Evolutionary conservation across 352 stramenopile genomes (phyloP).

Genomic region (Phytophthora vignae): DNA sequence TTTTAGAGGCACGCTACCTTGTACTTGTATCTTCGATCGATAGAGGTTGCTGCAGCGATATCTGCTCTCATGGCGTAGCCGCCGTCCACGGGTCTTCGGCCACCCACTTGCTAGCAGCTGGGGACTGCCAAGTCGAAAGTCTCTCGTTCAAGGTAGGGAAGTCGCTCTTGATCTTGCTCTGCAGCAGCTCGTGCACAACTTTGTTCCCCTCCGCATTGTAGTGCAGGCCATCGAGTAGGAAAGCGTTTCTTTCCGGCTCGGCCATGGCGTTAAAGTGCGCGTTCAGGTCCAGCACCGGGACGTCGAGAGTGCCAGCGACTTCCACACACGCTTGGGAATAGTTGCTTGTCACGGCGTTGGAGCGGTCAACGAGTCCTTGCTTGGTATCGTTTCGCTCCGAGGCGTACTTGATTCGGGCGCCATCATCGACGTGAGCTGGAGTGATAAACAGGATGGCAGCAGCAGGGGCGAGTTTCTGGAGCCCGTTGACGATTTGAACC

Average conservation of each 20-base stretch:
- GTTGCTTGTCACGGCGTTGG: constrained; percentile 15
- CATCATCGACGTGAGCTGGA: constrained; percentile 45
- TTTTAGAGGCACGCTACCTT: no score
- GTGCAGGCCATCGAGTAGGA: constrained; percentile 58
- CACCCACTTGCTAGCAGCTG: constrained; percentile 49
- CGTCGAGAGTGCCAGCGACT: constrained; percentile 19
- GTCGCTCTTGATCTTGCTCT: constrained; percentile 10
- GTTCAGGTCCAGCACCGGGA: constrained; percentile 47
- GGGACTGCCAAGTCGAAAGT: constrained; percentile 27
- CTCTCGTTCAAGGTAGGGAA: constrained; percentile 16
- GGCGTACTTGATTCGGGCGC: constrained; percentile 10
- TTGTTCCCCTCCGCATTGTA: constrained; percentile 49
- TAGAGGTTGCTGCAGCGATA: background rate
- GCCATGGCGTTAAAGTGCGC: constrained; percentile 49
- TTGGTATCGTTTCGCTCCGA: constrained; percentile 18
- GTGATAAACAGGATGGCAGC: constrained; percentile 53
- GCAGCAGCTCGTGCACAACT: constrained; percentile 33
- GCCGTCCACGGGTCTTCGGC: constrained; percentile 18
- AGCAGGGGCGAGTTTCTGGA: constrained; percentile 12
- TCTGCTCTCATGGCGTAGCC: background rate
- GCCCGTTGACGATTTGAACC: constrained; percentile 27
- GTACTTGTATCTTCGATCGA: background rate
- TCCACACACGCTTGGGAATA: constrained; percentile 53
- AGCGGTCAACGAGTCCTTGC: constrained; percentile 15
- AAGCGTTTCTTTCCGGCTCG: constrained; percentile 25